Conservation (phyloP, 495 filamentous ascomycete genomes). For the Podospora pseudopauciseta region DNA sequence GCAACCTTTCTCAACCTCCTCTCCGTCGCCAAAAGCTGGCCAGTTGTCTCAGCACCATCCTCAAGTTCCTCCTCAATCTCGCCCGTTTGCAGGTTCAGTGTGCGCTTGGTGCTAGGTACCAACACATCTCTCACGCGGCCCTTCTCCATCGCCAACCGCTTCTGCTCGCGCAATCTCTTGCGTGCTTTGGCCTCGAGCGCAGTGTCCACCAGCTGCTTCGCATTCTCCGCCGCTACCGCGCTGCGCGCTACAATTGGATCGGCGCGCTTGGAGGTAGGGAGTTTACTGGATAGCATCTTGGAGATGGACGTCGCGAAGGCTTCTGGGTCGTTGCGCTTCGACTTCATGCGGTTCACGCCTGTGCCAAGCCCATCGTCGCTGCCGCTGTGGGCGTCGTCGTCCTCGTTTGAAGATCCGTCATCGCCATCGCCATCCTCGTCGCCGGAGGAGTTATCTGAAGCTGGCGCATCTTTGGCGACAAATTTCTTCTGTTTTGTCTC, state of each 20-base stretch:
- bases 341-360: slow-evolving; percentile 36
- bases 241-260: slow-evolving; percentile 89
- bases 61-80: slow-evolving; percentile 40
- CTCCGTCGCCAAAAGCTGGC: slow-evolving; percentile 70
- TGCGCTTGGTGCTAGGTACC: slow-evolving; percentile 40
- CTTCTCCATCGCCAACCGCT: slow-evolving; percentile 75
- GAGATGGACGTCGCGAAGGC: slow-evolving; percentile 89
- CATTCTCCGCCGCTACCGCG: slow-evolving; percentile 60
- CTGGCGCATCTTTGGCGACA: slow-evolving; percentile 35
- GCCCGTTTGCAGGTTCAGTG: slow-evolving; percentile 42
- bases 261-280: slow-evolving; percentile 69
- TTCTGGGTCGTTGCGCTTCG: slow-evolving; percentile 83
- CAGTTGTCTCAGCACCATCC: slow-evolving; percentile 42
- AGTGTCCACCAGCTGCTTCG: slow-evolving; percentile 62
- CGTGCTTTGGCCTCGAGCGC: slow-evolving; percentile 78
- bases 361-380: slow-evolving; percentile 35
- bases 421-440: slow-evolving; percentile 30
- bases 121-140: slow-evolving; percentile 83
- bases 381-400: slow-evolving; percentile 35
- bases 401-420: slow-evolving; percentile 27
- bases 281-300: slow-evolving; percentile 83
- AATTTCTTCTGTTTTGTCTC: slow-evolving; percentile 27
- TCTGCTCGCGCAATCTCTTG: slow-evolving; percentile 73
- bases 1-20: slow-evolving; percentile 77
- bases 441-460: slow-evolving; percentile 25